Base-by-base conservation (phyloP, 2,329 filamentous ascomycete genomes). In the Chaetomiaceae sp. region DNA sequence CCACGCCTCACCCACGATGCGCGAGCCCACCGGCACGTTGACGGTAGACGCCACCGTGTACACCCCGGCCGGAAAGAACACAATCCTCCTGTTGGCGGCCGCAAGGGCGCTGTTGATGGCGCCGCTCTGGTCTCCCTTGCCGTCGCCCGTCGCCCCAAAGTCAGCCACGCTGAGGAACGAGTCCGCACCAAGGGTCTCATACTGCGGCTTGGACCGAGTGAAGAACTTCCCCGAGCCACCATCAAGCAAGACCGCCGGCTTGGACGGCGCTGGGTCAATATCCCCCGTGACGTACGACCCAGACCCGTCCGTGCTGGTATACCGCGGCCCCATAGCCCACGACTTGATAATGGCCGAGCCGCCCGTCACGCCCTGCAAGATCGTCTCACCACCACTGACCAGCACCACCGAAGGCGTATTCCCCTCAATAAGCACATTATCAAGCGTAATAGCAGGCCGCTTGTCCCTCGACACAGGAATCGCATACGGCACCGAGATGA, bases 1-100 rank as follows among this genome's bases (percentile, higher is more conserved):
- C 89, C 90, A 96, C 67, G 94, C 85, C 72, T 96, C 91, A 63
- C 92, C 92, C 6, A 88, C 89, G 66, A 96, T 91, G 73, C 85
- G 88, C 73, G 92, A 83, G 65, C 90, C 81, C 75, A 86, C 87
- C 51, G 88, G 87, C 7, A 91, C 77, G 60, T 80, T 79, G 67
- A 91, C 73, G 1, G 88, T 91, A 61, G 81, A 76, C 37, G 80
- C 83, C 61, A 91, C 74, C 47, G 87, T 69, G 67, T 91, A 90
- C 46, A 84, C 79, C 50, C 88, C 88, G 63, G 87, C 83, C 64
- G 89, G 85, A 61, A 92, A 86, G 71, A 84, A 91, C 52, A 89
- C 78, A 58, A 91, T 9, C n/a, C n/a, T 19, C 70, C 62, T 87
- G 77, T 58, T 82, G 82, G 1, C 80, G 68, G 15, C 78, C 78